Evolutionary conservation across 2,329 filamentous ascomycete species (phyloP), one percentile per base, ranked within the genome.

Genomic region (Cladosporium sp.): DNA sequence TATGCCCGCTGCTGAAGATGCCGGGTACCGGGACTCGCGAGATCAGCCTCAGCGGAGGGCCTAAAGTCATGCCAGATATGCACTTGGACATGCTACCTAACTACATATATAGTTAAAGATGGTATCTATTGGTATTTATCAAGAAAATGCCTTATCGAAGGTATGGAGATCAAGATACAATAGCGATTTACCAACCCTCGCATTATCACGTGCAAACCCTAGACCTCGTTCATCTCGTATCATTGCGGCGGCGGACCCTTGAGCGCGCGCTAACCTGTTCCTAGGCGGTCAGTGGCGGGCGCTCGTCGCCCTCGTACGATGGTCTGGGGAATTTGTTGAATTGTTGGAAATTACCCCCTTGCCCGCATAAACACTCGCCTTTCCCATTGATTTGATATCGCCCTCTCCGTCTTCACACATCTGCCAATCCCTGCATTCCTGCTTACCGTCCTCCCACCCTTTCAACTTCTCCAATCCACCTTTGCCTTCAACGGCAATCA

Each of bases 401-500:
- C n/a, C 14, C 49, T 37, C 5, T 6, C 36, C 12, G n/a, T 51
- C 49, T 51, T 51, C 49, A 51, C 49, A 51, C 20, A 15, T 36
- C 49, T 22, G 30, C 47, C 30, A 51, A 51, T 36, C 49, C 34
- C 38, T 39, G 36, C 49, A 38, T 51, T 51, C 12, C 49, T 51
- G 49, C 36, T 51, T 51, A 51, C 49, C 49, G 49, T 25, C 19
- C 30, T 17, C 36, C 22, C 49, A 14, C 19, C 30, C 14, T 14
- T 51, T 51, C 49, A 39, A 51, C 49, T 50, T 50, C 34, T 8
- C 14, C 14, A 17, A 19, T 22, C 49, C 49, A n/a, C 20, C 43
- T 47, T 51, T 51, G 49, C 49, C 49, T 51, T 51, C 49, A 51
- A 51, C 49, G 36, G 49, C 49, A 51, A 25, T 25, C 49, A 39